Percentiles rank a stretch among this genome's conserved stretches.
phyloP scores from a whole-genome alignment of 768 basidiomycete species.

The Sporobolomyces roseus region DNA sequence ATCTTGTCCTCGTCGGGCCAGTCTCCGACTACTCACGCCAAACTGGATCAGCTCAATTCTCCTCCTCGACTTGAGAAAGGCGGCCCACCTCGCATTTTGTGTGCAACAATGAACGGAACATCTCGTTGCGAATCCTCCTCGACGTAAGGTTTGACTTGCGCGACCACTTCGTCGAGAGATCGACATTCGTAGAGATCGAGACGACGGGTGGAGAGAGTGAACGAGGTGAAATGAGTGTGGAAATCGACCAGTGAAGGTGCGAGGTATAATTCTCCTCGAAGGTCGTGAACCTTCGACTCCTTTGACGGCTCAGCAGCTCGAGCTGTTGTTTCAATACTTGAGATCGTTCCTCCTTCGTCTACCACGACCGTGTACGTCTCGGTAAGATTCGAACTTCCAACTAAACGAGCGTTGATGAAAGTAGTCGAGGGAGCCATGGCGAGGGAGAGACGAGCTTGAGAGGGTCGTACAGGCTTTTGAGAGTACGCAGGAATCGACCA shows the following conservation, averaged over 20 bases:
- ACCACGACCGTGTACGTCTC: slow-evolving; percentile 11
- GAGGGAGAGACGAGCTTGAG: too few species aligned
- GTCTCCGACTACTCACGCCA: too few species aligned
- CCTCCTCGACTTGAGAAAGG: too few species aligned
- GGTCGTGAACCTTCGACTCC: not conserved
- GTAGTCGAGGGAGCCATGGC: too few species aligned
- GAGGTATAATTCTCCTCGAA: not conserved
- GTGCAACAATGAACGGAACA: slow-evolving; percentile 12
- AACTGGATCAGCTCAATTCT: too few species aligned
- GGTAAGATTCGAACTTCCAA: not conserved
- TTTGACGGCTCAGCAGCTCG: not conserved
- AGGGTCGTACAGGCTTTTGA: too few species aligned
- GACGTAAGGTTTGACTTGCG: not conserved
- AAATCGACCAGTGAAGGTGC: slow-evolving; percentile 20
- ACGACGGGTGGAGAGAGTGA: slow-evolving; percentile 6
- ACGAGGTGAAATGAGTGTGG: slow-evolving; percentile 28
- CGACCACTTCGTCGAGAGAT: slow-evolving; percentile 20
- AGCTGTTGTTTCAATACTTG: not conserved
- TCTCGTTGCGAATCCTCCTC: not conserved
- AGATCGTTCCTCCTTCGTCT: not conserved
- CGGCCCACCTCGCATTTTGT: slow-evolving; percentile 30
- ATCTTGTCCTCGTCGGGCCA: slow-evolving; percentile 40
- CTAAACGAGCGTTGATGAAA: slow-evolving; percentile 9
- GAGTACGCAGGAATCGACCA: too few species aligned
- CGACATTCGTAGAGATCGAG: slow-evolving; percentile 29